Evolutionary conservation across 2,329 filamentous ascomycete species (phyloP).

Genomic region (Neofusicoccum umdonicola): DNA sequence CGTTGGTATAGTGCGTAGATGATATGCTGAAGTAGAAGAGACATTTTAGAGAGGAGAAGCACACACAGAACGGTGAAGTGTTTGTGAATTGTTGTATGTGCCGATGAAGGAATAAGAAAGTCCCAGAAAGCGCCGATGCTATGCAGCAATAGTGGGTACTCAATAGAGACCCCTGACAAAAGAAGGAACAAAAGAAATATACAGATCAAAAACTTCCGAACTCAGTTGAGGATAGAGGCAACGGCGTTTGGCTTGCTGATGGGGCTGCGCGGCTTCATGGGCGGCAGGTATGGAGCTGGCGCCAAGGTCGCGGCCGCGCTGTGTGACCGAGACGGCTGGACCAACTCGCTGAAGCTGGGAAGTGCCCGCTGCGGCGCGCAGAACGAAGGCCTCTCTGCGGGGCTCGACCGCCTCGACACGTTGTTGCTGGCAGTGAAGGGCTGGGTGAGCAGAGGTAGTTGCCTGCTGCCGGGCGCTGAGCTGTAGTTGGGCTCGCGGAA

Average conservation of each 20-base stretch:
- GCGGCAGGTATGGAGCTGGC: conserved; percentile 21
- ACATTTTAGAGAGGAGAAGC: background rate
- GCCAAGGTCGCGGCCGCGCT: background rate
- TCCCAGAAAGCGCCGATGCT: conserved; percentile 13
- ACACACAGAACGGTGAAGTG: background rate
- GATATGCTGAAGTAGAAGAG: background rate
- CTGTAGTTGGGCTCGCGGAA: conserved; percentile 16
- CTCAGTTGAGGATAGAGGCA: conserved; percentile 13
- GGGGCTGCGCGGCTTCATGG: conserved; percentile 9
- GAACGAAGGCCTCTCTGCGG: conserved; percentile 3
- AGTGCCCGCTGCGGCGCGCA: conserved; percentile 27
- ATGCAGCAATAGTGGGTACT: background rate
- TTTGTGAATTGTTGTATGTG: conserved; percentile 7
- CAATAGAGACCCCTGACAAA: background rate
- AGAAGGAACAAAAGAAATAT: background rate
- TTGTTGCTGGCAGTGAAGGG: conserved; percentile 19
- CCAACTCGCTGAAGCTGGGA: conserved; percentile 33
- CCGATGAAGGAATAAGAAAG: background rate
- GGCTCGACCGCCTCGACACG: conserved; percentile 15
- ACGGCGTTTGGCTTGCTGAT: conserved; percentile 14
- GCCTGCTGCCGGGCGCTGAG: background rate
- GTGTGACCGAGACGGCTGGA: conserved; percentile 28
- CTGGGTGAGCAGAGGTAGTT: conserved; percentile 29
- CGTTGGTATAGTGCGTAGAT: conserved; percentile 12
- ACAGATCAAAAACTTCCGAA: background rate